These are phyloP conservation scores for Agarophyton chilense DNA, from an alignment of 23 red algal genomes.

Conservation along the genomic window DNA sequence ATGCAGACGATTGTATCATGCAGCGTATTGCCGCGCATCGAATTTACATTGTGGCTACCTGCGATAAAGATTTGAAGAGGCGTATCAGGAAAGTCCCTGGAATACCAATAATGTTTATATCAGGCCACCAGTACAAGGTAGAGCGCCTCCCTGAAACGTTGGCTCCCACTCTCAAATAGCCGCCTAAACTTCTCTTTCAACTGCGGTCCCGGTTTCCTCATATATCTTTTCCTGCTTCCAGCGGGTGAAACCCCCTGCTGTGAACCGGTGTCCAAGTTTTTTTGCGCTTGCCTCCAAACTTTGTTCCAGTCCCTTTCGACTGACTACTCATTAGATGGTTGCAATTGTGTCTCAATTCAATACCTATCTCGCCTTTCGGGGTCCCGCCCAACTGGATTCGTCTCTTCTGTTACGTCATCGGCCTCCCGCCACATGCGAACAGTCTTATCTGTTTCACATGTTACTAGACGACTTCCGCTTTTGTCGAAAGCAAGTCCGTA, in stretches of 20 bases:
- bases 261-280: too few relatives aligned
- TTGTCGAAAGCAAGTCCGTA: constrained; percentile 76
- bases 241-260: too few relatives aligned
- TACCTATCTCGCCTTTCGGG: constrained; percentile 21
- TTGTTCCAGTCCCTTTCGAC: too few relatives aligned
- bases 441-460: constrained; percentile 88
- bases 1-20: constrained; percentile 98
- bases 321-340: too few relatives aligned
- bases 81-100: constrained; percentile 93
- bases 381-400: constrained; percentile 66
- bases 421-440: constrained; percentile 88
- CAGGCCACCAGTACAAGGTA: constrained; percentile 89
- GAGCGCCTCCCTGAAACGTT: constrained; percentile 91
- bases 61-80: constrained; percentile 91
- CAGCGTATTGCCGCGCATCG: constrained; percentile 85
- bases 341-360: too few relatives aligned
- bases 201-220: background rate
- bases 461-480: constrained; percentile 79
- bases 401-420: constrained; percentile 62
- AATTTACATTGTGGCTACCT: constrained; percentile 96
- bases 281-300: too few relatives aligned
- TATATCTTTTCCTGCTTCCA: background rate
- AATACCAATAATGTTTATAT: constrained; percentile 98
- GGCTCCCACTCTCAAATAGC: constrained; percentile 55
- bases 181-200: background rate